Conservation (phyloP, 2,329 filamentous ascomycete genomes). For the Cladosporium sp. region DNA sequence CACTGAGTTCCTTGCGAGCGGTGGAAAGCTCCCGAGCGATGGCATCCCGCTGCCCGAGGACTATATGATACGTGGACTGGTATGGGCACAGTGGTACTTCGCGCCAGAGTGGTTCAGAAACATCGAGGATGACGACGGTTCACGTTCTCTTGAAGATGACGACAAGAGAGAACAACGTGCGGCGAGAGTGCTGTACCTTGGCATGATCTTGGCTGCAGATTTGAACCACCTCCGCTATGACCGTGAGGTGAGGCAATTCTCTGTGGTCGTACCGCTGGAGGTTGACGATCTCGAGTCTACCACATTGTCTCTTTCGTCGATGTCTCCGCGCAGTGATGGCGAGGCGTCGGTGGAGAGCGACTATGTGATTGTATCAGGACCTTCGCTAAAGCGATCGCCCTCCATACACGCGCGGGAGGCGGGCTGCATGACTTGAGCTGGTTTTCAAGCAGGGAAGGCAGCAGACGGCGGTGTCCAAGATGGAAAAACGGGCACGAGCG, state of each 20-base stretch:
- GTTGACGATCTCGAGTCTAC: neutral
- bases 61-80: slow-evolving; percentile 63
- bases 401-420: no score
- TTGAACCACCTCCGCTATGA: slow-evolving; percentile 10
- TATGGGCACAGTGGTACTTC: slow-evolving; percentile 62
- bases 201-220: slow-evolving; percentile 12
- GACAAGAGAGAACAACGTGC: slow-evolving; percentile 47
- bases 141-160: slow-evolving; percentile 63
- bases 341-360: no score
- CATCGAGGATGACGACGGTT: slow-evolving; percentile 66
- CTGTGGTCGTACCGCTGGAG: neutral
- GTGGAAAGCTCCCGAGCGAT: slow-evolving; percentile 41
- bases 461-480: no score
- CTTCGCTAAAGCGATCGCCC: no score
- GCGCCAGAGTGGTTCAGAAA: slow-evolving; percentile 61
- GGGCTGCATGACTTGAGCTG: no score
- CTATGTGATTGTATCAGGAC: no score
- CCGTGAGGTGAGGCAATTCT: slow-evolving; percentile 7
- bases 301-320: no score
- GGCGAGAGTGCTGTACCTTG: slow-evolving; percentile 20
- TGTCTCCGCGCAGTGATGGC: no score
- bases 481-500: no score
- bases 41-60: slow-evolving; percentile 67
- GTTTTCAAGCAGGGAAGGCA: no score
- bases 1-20: slow-evolving; percentile 35